Evolutionary conservation across 441 rosid genomes (phyloP), one percentile per base, ranked within the genome.

Genomic region (Cnidoscolus chayamansa): DNA sequence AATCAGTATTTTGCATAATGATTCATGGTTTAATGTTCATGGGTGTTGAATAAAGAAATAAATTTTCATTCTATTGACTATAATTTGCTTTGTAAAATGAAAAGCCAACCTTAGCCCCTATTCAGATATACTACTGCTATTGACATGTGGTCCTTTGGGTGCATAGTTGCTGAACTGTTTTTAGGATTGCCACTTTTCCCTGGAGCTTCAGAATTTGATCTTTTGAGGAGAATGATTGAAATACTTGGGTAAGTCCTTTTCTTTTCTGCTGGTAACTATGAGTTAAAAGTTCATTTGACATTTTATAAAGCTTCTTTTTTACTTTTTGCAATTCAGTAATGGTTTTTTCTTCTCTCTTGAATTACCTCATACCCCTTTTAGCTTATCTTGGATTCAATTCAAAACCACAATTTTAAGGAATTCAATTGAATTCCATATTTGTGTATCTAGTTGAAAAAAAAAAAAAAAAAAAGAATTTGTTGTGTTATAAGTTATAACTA

Each of bases 71-170:
- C 6, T 4, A 35, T 7, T 40, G 45, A 40, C 7, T 40, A 40
- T 0, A 40, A 40, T 4, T 40, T 40, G 0, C 45, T 40, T 4
- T 40, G 4, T 40, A 40, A 0, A 6, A 40, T 40, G 45, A 40
- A 40, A 40, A 40, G 7, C 45, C 7, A 68, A 75, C 80, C 89
- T 87, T 96, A 82, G 89, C 87, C 68, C 71, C 71, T 72, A 70
- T 75, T 63, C 71, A 96, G 99, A 90, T 96, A 96, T 84, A 86
- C 98, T 58, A 94, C 98, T 9, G 87, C 96, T 78, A 94, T 94
- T 73, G 99, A 96, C 83, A 96, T 96, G 99, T 96, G 98, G 99
- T 96, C 99, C 80, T 89, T 94, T 76, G 99, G 99, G 51, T 96
- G 99, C 89, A 92, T 96, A 78, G 99, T 96, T 11, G 99, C 99